Evolutionary conservation across 2,329 filamentous ascomycete species (phyloP), one percentile per base, ranked within the genome.

Genomic region (Alternaria burnsii): DNA sequence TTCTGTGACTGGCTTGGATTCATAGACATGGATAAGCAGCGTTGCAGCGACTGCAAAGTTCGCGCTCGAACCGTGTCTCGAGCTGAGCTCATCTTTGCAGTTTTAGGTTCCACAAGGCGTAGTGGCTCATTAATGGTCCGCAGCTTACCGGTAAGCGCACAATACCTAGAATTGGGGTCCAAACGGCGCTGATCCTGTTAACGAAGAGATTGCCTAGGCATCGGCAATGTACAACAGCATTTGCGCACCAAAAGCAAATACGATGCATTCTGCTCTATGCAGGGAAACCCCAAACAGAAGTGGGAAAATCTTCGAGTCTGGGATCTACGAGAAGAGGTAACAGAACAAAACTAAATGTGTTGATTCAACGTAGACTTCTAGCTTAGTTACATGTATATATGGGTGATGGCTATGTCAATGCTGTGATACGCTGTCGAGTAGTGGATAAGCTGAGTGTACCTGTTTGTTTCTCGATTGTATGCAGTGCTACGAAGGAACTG

Each of bases 211-310:
- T 8, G 6, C 24, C 24, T 26, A 26, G 7, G 24, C 11, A 51
- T 52, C 57, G 51, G 44, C 57, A 22, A 50, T 10, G 46, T 38
- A 50, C 30, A 32, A 26, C 46, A 50, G 32, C 9, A 50, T 38
- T 48, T 36, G 20, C 46, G 32, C 46, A 38, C 30, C 5, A 38
- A 22, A 52, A 36, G n/a, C 20, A 22, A 34, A 44, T 12, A 36
- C 32, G 3, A 48, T 50, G 18, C 32, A 36, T 11, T 6, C 32
- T 10, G 28, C 28, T 11, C 28, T 30, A 30, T 30, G 28, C 28
- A 30, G 28, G 0, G 28, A 30, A 3, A 1, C 0, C 28, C 28
- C 28, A 30, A 30, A 30, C 28, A 0, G 10, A 11, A 30, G 28
- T 0, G 10, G 28, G 12, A 10, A 30, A 11, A 30, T 30, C 0